Evolutionary conservation across 352 stramenopile genomes (phyloP), one percentile per base, ranked within the genome.

Genomic region (Globisporangium ultimum): DNA sequence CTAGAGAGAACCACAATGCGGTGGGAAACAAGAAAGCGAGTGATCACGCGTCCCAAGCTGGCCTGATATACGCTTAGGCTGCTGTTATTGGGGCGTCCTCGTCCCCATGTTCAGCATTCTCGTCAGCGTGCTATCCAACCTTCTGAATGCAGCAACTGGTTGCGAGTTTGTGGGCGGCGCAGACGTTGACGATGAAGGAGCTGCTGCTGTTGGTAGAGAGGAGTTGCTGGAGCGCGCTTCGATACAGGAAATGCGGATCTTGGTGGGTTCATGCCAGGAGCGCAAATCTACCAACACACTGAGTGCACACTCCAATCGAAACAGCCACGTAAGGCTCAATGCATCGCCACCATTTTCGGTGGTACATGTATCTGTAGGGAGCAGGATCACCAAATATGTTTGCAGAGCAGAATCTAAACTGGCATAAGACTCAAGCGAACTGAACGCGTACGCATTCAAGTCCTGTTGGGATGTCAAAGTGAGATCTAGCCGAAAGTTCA

Each of bases 201-300:
- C 54, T 53, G 45, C 11, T 6, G 42, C 1, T 5, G 36, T 20
- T 11, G 34, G 18, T 14, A 61, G 17, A 32, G 57, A 63, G 1
- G 24, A 21, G 49, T 63, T 63, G 0, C 15, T 2, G 4, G 41
- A 50, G 41, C 47, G 28, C 20, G 43, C 46, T 20, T 63, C 57
- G 49, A 63, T 63, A 28, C 57, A 63, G 1, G 36, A 22, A 17
- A 65, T 41, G 3, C 59, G 59, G 21, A 65, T 50, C 21, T 38
- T 51, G 9, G 59, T 60, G 11, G 59, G 52, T 7, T 50, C 40
- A 17, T 60, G 40, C 59, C 59, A 65, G n/a, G 59, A 55, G 4
- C 51, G 43, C 51, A 65, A 51, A 38, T 65, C 52, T 9, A 51
- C 45, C 8, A 65, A 20, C 22, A 65, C 59, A 13, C 60, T 60